A percentile compares a stretch with the other conserved stretches of the same genome.
Conservation (phyloP, 441 rosid species). For the Eruca vesicaria region DNA sequence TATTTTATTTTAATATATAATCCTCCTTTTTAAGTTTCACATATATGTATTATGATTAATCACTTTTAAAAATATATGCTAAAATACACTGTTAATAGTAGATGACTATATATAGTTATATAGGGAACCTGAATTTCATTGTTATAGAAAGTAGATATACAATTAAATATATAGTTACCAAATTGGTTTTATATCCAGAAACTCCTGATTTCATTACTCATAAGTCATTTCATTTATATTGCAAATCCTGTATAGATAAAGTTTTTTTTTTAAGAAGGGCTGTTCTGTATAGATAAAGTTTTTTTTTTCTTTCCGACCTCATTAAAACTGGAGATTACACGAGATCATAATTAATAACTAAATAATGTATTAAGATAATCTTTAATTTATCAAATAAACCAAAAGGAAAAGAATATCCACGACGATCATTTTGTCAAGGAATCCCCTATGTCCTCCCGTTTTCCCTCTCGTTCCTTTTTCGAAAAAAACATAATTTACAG, state of each 20-base stretch:
- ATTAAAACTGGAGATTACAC: neutral
- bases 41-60: neutral
- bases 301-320: neutral
- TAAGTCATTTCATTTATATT: neutral
- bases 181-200: neutral
- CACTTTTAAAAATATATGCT: neutral
- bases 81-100: neutral
- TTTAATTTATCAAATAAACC: neutral
- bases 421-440: neutral
- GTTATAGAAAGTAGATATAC: neutral
- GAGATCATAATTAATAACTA: neutral
- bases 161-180: neutral
- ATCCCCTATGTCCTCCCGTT: no score
- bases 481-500: neutral
- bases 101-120: neutral
- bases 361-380: no score
- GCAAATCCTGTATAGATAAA: neutral
- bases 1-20: neutral
- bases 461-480: conserved; percentile 33
- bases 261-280: neutral
- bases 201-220: neutral
- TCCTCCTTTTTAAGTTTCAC: neutral
- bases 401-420: neutral
- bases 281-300: neutral
- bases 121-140: neutral